Percentiles rank a stretch among this genome's conserved stretches.
Evolutionary conservation across 805 yeast genomes (phyloP).

Genomic region (Schwanniomyces occidentalis): DNA sequence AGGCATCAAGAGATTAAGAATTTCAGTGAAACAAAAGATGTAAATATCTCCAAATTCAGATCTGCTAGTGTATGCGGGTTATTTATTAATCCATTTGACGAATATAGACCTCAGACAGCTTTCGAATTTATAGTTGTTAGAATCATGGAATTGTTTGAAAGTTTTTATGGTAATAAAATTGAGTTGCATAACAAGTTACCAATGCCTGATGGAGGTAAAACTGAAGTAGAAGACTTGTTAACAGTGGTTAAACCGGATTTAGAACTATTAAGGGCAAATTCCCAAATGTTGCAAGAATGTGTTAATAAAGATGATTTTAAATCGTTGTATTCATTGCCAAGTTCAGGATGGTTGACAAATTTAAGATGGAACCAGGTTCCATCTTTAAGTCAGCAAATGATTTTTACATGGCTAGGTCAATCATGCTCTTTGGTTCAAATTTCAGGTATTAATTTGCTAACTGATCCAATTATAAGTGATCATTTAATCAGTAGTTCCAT

Average conservation of each 20-base stretch:
- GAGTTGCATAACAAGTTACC: constrained; percentile 37
- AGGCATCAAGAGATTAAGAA: constrained; percentile 35
- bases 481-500: constrained; percentile 58
- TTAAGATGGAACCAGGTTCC: constrained; percentile 6
- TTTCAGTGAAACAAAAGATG: constrained; percentile 10
- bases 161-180: constrained; percentile 36
- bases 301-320: constrained; percentile 17
- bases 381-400: constrained; percentile 49
- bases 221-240: constrained; percentile 53
- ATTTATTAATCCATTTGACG: constrained; percentile 87
- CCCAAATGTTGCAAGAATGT: constrained; percentile 28
- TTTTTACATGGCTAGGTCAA: constrained; percentile 93
- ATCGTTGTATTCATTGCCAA: constrained; percentile 10
- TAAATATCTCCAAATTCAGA: constrained; percentile 24
- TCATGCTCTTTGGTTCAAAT: constrained; percentile 77
- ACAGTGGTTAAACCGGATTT: constrained; percentile 62
- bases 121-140: constrained; percentile 82
- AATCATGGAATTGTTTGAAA: constrained; percentile 67
- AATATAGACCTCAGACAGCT: constrained; percentile 85
- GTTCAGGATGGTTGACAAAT: constrained; percentile 5
- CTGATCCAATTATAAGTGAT: constrained; percentile 81
- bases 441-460: constrained; percentile 68
- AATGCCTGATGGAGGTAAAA: constrained; percentile 44
- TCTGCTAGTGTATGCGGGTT: constrained; percentile 63
- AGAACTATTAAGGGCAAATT: constrained; percentile 41